Conservation (phyloP, 2,329 filamentous ascomycete genomes). For the Lecanicillium sp. region DNA sequence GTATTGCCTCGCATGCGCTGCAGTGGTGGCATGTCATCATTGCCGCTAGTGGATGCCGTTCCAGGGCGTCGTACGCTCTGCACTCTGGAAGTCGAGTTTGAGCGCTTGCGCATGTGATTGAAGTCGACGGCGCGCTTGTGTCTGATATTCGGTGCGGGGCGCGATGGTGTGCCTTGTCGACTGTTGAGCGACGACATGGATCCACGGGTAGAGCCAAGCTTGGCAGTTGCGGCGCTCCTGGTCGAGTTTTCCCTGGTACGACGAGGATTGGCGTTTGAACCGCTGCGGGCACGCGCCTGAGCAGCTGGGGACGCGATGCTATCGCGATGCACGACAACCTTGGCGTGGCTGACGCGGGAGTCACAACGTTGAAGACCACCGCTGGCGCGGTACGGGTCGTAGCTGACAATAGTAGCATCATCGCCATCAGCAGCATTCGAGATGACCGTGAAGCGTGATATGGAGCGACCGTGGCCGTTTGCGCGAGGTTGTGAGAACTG, state of each 20-base stretch:
- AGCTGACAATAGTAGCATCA: conserved; percentile 53
- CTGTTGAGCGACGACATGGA: conserved; percentile 48
- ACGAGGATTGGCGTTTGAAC: conserved; percentile 25
- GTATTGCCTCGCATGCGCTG: conserved; percentile 21
- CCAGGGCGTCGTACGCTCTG: conserved; percentile 9
- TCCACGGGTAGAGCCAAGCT: conserved; percentile 30
- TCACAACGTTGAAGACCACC: conserved; percentile 36
- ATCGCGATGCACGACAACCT: conserved; percentile 61
- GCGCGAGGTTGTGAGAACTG: conserved; percentile 46
- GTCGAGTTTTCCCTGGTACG: conserved; percentile 25
- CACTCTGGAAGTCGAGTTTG: conserved; percentile 24
- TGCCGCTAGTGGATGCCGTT: background rate
- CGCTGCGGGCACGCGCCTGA: conserved; percentile 29
- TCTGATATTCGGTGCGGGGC: conserved; percentile 37
- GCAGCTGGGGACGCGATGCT: conserved; percentile 22
- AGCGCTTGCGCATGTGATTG: conserved; percentile 40
- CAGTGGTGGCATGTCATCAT: background rate
- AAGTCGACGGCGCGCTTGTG: conserved; percentile 52
- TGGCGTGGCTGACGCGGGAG: conserved; percentile 54
- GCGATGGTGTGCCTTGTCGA: conserved; percentile 36
- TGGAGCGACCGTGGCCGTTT: conserved; percentile 45
- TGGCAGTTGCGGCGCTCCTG: conserved; percentile 24
- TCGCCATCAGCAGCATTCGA: conserved; percentile 53
- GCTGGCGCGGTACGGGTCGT: conserved; percentile 78
- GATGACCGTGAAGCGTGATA: conserved; percentile 60